Conservation (phyloP, 1,139 yeast genomes). For the Suhomyces guaymorum region DNA sequence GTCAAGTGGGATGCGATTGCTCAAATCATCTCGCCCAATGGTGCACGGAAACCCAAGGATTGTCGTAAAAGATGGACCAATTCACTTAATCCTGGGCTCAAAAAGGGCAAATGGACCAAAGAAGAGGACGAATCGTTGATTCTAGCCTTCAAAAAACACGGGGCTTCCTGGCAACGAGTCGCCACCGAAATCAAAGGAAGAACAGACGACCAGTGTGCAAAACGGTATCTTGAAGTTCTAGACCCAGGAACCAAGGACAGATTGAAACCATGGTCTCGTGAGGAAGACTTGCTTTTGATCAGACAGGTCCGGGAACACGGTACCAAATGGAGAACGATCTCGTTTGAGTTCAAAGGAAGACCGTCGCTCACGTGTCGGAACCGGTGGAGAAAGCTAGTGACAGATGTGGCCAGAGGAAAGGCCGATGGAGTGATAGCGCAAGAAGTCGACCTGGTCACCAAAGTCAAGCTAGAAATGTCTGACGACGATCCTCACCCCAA, state of each 20-base stretch:
- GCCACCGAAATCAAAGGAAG: constrained; percentile 76
- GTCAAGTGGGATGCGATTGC: constrained; percentile 74
- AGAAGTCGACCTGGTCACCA: constrained; percentile 39
- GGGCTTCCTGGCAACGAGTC: constrained; percentile 86
- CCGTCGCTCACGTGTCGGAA: constrained; percentile 91
- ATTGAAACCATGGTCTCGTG: constrained; percentile 74
- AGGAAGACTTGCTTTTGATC: constrained; percentile 72
- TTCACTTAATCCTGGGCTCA: constrained; percentile 77
- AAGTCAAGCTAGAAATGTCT: constrained; percentile 5
- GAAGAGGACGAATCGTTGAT: constrained; percentile 72
- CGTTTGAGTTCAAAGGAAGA: constrained; percentile 69
- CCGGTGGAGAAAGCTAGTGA: constrained; percentile 85
- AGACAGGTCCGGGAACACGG: constrained; percentile 70
- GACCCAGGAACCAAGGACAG: constrained; percentile 82
- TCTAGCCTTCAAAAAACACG: constrained; percentile 64
- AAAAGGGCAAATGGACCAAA: constrained; percentile 87
- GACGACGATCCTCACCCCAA: background rate
- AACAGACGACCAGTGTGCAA: constrained; percentile 94
- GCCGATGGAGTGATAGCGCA: constrained; percentile 40
- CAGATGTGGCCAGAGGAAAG: constrained; percentile 67
- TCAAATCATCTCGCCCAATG: constrained; percentile 33
- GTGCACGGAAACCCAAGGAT: constrained; percentile 61
- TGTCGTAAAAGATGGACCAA: constrained; percentile 76
- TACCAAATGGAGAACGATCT: constrained; percentile 89
- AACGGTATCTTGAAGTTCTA: constrained; percentile 83